Conservation (phyloP, 2,329 filamentous ascomycete species). For the Sordariomycetes sp. region DNA sequence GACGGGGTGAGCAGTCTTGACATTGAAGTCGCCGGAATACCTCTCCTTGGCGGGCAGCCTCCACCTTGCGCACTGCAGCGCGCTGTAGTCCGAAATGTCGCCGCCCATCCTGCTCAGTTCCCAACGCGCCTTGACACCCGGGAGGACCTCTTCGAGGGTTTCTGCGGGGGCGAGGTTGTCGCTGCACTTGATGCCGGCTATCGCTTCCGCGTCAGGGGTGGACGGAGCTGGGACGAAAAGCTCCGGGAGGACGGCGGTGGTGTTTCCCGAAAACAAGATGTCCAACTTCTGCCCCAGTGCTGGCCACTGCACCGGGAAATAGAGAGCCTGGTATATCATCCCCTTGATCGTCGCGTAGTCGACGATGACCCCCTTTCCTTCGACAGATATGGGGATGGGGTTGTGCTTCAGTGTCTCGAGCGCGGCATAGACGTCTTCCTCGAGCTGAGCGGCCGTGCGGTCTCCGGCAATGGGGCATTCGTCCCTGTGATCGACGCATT, state of each 20-base stretch:
- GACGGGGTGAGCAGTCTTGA: conserved; percentile 23
- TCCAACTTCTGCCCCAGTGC: conserved; percentile 7
- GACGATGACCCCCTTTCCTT: conserved; percentile 9
- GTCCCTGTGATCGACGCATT: conserved; percentile 15
- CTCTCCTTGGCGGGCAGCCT: conserved; percentile 7
- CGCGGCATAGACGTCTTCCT: conserved; percentile 17
- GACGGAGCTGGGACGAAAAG: not conserved
- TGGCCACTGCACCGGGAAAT: conserved; percentile 12
- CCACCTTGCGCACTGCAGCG: not conserved
- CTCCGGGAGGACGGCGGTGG: not conserved
- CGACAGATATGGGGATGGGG: conserved; percentile 12
- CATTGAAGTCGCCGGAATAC: conserved; percentile 5
- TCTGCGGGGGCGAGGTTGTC: conserved; percentile 3
- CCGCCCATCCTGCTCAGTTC: not conserved
- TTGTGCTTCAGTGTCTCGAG: conserved; percentile 16
- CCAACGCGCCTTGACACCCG: conserved; percentile 1
- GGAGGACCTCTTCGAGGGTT: conserved; percentile 1
- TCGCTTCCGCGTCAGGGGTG: conserved; percentile 1
- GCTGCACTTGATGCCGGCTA: conserved; percentile 10
- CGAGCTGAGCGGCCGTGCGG: conserved; percentile 21
- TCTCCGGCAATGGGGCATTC: conserved; percentile 18
- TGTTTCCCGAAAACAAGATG: conserved; percentile 6
- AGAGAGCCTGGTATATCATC: conserved; percentile 10
- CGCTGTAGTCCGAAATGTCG: not conserved
- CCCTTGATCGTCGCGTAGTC: conserved; percentile 14